Evolutionary conservation across 768 basidiomycete genomes (phyloP).

Genomic region (Termitomyces sp.): DNA sequence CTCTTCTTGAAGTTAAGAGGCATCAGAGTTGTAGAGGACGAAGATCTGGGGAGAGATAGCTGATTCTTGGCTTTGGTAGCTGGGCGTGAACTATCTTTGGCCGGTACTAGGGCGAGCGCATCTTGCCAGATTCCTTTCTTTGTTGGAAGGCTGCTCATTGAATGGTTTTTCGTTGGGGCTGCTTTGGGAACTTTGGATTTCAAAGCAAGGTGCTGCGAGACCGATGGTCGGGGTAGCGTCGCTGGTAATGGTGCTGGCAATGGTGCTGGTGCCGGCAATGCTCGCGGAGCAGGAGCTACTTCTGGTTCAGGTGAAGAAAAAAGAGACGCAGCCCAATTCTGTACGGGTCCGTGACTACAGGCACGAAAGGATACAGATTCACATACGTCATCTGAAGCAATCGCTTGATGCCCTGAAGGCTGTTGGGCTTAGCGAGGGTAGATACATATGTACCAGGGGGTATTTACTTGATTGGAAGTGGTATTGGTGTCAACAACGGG

Average conservation of each 20-base stretch:
- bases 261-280: not conserved
- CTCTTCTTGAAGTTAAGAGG: conserved; percentile 42
- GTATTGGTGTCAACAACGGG: not conserved
- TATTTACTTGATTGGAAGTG: not conserved
- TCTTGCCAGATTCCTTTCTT: conserved; percentile 43
- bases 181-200: conserved; percentile 13
- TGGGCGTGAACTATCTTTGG: conserved; percentile 25
- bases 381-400: not conserved
- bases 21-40: conserved; percentile 12
- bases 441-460: not conserved
- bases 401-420: not conserved
- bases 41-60: not conserved
- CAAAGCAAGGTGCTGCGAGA: conserved; percentile 9
- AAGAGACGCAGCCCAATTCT: not conserved
- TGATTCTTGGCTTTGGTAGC: conserved; percentile 7
- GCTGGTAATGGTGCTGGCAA: not conserved
- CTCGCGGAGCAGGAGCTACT: not conserved
- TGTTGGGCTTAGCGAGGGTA: not conserved
- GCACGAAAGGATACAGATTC: not conserved
- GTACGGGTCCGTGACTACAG: not conserved
- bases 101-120: conserved; percentile 28
- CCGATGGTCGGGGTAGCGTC: not conserved
- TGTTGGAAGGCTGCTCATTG: conserved; percentile 37
- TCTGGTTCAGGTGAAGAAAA: conserved; percentile 4
- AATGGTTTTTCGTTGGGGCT: conserved; percentile 8